These are phyloP conservation scores for Adansonia grandidieri DNA, from an alignment of 441 rosid genomes.

Conservation along the genomic window DNA sequence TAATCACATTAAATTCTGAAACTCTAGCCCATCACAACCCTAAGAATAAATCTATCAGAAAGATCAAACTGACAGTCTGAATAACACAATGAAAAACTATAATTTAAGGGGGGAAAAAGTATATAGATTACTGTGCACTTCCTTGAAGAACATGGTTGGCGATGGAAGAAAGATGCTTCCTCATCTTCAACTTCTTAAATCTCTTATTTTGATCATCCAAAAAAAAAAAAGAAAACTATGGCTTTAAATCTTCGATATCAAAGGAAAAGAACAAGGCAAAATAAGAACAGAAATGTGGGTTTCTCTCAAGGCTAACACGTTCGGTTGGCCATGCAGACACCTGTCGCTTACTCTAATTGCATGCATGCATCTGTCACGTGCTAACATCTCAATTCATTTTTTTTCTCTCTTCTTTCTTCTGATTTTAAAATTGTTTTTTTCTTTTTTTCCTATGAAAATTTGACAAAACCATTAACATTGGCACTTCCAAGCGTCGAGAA, in stretches of 20 bases:
- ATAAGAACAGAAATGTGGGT: neutral
- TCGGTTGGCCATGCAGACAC: conserved; percentile 48
- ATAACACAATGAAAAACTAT: neutral
- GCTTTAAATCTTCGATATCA: neutral
- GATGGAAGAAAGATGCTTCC: conserved; percentile 84
- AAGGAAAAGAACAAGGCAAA: neutral
- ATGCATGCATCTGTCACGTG: neutral
- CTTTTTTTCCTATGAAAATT: too few relatives aligned
- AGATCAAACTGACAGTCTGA: neutral
- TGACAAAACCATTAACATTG: too few relatives aligned
- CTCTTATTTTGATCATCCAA: too few relatives aligned
- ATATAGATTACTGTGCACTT: conserved; percentile 60
- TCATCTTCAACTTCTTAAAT: conserved; percentile 27
- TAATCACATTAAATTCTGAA: neutral
- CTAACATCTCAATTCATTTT: neutral
- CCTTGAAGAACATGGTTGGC: conserved; percentile 65
- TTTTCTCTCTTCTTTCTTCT: neutral
- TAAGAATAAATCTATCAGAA: neutral
- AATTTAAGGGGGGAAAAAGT: neutral
- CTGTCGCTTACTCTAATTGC: conserved; percentile 21
- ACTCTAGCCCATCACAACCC: neutral
- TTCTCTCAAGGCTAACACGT: conserved; percentile 42
- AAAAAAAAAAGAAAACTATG: neutral
- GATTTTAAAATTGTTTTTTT: neutral
- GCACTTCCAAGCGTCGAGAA: too few relatives aligned